Evolutionary conservation across 2,329 filamentous ascomycete genomes (phyloP), one percentile per base, ranked within the genome.

Genomic region (Nannizziopsis barbatae): DNA sequence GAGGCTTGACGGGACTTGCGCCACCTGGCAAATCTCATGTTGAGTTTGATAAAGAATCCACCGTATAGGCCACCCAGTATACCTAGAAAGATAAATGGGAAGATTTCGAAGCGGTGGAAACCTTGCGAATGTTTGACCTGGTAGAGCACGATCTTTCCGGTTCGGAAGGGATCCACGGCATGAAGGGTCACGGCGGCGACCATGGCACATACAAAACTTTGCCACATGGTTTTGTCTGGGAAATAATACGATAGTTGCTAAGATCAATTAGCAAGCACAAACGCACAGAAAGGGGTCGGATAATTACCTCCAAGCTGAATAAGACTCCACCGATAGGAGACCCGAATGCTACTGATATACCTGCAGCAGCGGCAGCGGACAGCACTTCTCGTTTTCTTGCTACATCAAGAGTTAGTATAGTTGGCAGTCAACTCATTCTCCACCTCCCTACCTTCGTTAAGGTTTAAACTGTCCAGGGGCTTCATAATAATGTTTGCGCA

Each of bases 171-270:
- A 62, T 98, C 92, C 53, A 95, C 78, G 4, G 86, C 86, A 65
- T 96, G 90, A 3, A 98, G 74, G 11, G 88, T 87, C 33, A 96
- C 86, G 14, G 92, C 90, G 12, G 89, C 92, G n/a, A 94, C 86
- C 89, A 96, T 96, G 62, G 92, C 92, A 60, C 92, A 96, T 36
- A 98, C 92, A 61, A 98, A 98, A 60, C 88, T 95, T 65, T 95
- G 92, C 92, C 92, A 98, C 92, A 98, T 96, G 8, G 92, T 96
- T 67, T 96, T 96, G 68, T 96, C 90, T 0, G 92, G 90, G 58
- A 96, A 96, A 66, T 95, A 96, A 65, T 95, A 96, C 0, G 88
- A 94, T 2, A 96, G 73, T 75, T 94, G 87, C 77, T 85, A 51
- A n/a, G 30, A 18, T 43, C 12, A 15, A 42, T 67, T 43, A 63